Conservation (phyloP, 495 filamentous ascomycete genomes). For the Penicillium lagena region DNA sequence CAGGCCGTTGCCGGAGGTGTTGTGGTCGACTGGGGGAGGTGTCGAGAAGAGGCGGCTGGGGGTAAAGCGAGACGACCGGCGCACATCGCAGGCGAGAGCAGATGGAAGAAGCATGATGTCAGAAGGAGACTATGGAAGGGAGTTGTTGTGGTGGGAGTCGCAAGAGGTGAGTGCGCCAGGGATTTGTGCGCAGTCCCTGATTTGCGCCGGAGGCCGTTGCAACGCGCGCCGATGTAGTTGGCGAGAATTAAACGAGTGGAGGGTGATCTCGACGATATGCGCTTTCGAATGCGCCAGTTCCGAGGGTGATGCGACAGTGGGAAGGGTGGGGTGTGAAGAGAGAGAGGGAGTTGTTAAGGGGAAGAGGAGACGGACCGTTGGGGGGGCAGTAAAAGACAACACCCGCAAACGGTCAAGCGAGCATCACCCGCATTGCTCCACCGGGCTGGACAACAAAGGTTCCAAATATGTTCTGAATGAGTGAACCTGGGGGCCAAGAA, state of each 20-base stretch:
- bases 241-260: slow-evolving; percentile 13
- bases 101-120: slow-evolving; percentile 64
- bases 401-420: slow-evolving; percentile 27
- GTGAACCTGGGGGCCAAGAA: background rate
- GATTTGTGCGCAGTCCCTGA: slow-evolving; percentile 19
- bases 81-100: slow-evolving; percentile 62
- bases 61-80: slow-evolving; percentile 45
- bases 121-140: background rate
- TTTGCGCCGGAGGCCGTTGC: slow-evolving; percentile 33
- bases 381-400: slow-evolving; percentile 20
- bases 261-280: slow-evolving; percentile 10
- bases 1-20: slow-evolving; percentile 50
- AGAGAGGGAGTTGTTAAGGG: slow-evolving; percentile 16
- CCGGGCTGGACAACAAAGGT: slow-evolving; percentile 1
- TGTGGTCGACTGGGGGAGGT: slow-evolving; percentile 50
- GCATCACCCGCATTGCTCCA: slow-evolving; percentile 6
- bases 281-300: slow-evolving; percentile 20
- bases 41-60: slow-evolving; percentile 60
- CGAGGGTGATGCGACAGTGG: slow-evolving; percentile 23
- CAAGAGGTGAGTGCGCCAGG: slow-evolving; percentile 1
- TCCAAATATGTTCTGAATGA: slow-evolving; percentile 1
- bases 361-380: slow-evolving; percentile 13
- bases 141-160: background rate
- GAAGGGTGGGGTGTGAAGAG: slow-evolving; percentile 4
- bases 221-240: slow-evolving; percentile 16